Percentiles rank a stretch among this genome's conserved stretches.
phyloP scores from a whole-genome alignment of 2,329 filamentous ascomycete species.

The Ramularia endophylla region DNA sequence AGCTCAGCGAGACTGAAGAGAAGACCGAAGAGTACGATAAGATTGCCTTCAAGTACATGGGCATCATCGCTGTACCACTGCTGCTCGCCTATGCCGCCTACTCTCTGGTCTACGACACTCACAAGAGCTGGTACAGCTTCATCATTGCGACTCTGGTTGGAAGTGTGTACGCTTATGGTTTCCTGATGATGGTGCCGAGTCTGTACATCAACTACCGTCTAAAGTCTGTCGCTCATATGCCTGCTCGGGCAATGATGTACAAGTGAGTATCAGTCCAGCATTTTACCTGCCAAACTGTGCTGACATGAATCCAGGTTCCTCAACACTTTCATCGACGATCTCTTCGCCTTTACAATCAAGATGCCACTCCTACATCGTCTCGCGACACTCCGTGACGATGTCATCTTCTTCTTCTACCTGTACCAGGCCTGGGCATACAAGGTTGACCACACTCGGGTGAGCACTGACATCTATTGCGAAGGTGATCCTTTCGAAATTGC shows the following conservation, averaged over 20 bases:
- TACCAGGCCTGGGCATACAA: conserved; percentile 94
- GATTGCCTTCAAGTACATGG: conserved; percentile 97
- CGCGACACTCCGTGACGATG: conserved; percentile 85
- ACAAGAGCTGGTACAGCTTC: conserved; percentile 92
- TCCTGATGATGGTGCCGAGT: conserved; percentile 97
- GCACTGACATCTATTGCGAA: too few species aligned
- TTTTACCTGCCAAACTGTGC: background rate
- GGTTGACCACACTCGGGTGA: conserved; percentile 69
- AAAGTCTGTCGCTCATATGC: conserved; percentile 90
- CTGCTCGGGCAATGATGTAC: conserved; percentile 92
- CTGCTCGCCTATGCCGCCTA: conserved; percentile 85
- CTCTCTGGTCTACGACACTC: conserved; percentile 83
- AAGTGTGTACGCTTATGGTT: conserved; percentile 95
- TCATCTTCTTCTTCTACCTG: conserved; percentile 97
- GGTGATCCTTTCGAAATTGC: too few species aligned
- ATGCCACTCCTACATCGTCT: conserved; percentile 94
- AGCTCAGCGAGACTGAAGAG: conserved; percentile 88
- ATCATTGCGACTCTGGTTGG: conserved; percentile 92
- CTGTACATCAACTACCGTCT: conserved; percentile 99
- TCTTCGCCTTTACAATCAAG: conserved; percentile 99
- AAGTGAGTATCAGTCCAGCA: conserved; percentile 44
- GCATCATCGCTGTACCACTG: conserved; percentile 82
- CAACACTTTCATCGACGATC: conserved; percentile 97
- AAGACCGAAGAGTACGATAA: conserved; percentile 98
- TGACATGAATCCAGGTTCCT: conserved; percentile 51